Base-by-base conservation (phyloP, 1,139 yeast genomes). In the Pneumocystis wakefieldiae region DNA sequence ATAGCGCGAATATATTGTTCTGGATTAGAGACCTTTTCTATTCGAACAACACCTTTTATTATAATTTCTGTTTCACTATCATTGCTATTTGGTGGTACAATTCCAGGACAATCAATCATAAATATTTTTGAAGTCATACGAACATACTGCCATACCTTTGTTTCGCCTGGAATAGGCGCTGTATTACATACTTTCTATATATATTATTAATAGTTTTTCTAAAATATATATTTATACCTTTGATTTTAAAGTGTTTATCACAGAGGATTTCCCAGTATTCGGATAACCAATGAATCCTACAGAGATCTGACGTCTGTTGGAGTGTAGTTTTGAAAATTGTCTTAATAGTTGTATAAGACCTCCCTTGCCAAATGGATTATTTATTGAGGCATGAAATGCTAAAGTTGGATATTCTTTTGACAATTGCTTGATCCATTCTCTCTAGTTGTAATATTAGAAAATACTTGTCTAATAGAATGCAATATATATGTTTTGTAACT, bases 151-250 rank as follows among this genome's bases (percentile, higher is more conserved):
- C 98, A 92, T 59, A 92, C 97, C 76, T 92, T 92, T 60, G 98
- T 92, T 74, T 92, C 98, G 73, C 98, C 98, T 38, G 98, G 98
- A 70, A 92, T 90, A 61, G 98, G 98, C 1, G 98, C 98, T 62
- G 92, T 97, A 35, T 65, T 65, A 77, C 98, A 94, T 59, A 92
- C 98, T 78, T 92, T 92, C 55, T 48, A 24, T 12, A 48, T 12
- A 48, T 48, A 24, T 24, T 3, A 10, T 48, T 48, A 48, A 48
- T 10, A 48, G 14, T 48, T 24, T 24, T 48, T 48, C 12, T 24
- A 48, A 48, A 48, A 48, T 41, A 17, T 6, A 24, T 2, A 15
- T 12, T 12, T 24, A 48, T 48, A 12, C 55, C 80, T 92, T 92
- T 74, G 85, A 85, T 73, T 97, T 84, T 69, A 92, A 78, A 1